phyloP scores from a whole-genome alignment of 257 asterid species.

The Catharanthus roseus region DNA sequence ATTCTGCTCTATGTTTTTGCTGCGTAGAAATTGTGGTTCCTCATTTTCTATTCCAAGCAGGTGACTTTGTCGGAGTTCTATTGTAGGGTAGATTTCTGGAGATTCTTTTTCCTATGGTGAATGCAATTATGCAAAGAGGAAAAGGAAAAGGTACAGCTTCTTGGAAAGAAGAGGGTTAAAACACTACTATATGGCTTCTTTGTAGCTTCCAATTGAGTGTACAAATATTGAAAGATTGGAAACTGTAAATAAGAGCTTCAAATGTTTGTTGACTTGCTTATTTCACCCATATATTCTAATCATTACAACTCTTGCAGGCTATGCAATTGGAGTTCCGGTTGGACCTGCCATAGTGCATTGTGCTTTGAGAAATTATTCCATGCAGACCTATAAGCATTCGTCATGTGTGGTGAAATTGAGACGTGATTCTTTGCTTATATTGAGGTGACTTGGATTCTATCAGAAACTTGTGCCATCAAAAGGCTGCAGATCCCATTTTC shows the following conservation, averaged over 20 bases:
- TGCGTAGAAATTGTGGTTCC: no score
- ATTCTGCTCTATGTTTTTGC: not conserved
- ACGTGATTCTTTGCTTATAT: not conserved
- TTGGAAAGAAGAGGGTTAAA: no score
- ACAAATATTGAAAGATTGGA: not conserved
- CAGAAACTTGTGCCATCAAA: not conserved
- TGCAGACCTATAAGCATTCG: conserved; percentile 24
- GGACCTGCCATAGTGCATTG: conserved; percentile 59
- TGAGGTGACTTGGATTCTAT: not conserved
- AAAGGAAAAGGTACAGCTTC: no score
- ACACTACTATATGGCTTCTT: conserved; percentile 25
- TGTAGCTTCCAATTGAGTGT: not conserved
- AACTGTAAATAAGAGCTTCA: not conserved
- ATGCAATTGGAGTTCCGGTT: conserved; percentile 62
- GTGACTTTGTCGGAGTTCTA: no score
- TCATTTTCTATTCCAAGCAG: no score
- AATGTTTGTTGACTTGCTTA: not conserved
- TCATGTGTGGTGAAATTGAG: not conserved
- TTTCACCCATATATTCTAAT: not conserved
- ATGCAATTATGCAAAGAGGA: no score
- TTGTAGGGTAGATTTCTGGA: no score
- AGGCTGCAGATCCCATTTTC: not conserved
- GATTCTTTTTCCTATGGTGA: no score
- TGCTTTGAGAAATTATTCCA: conserved; percentile 40
- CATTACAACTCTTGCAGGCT: conserved; percentile 42